phyloP scores from a whole-genome alignment of 257 asterid genomes.

The Solanum pimpinellifolium region DNA sequence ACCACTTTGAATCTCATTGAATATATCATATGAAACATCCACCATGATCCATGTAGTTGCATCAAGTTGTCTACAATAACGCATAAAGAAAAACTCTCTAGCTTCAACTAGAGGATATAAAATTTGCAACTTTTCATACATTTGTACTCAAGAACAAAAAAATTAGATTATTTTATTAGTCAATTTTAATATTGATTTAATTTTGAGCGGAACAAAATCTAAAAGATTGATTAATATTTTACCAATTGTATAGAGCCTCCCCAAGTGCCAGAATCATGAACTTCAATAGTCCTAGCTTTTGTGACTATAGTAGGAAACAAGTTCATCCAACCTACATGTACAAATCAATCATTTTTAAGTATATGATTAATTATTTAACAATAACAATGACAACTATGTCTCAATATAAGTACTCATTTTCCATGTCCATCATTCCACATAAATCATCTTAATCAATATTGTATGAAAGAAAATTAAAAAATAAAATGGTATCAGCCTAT shows the following conservation, averaged over 20 bases:
- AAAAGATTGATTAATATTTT: not conserved
- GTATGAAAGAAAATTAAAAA: not conserved
- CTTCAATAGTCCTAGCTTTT: slow-evolving; percentile 35
- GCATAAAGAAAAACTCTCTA: slow-evolving; percentile 7
- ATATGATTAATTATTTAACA: not conserved
- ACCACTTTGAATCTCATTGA: too few relatives aligned
- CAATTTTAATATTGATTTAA: not conserved
- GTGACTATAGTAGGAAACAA: slow-evolving; percentile 48
- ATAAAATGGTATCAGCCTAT: not conserved
- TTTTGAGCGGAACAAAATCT: not conserved
- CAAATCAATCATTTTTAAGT: not conserved
- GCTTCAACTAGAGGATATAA: slow-evolving; percentile 68
- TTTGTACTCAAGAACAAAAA: slow-evolving; percentile 14
- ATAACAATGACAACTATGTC: not conserved
- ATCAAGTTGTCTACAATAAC: too few relatives aligned
- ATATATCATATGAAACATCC: too few relatives aligned
- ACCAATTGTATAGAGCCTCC: slow-evolving; percentile 30
- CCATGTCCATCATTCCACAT: not conserved
- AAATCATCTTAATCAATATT: not conserved
- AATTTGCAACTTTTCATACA: slow-evolving; percentile 48
- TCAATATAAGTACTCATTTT: not conserved
- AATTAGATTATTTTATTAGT: not conserved
- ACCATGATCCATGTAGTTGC: too few relatives aligned
- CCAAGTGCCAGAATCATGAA: slow-evolving; percentile 21
- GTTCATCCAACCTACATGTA: slow-evolving; percentile 46